Base-by-base conservation (phyloP, 768 basidiomycete genomes). In the Panellus pusillus region DNA sequence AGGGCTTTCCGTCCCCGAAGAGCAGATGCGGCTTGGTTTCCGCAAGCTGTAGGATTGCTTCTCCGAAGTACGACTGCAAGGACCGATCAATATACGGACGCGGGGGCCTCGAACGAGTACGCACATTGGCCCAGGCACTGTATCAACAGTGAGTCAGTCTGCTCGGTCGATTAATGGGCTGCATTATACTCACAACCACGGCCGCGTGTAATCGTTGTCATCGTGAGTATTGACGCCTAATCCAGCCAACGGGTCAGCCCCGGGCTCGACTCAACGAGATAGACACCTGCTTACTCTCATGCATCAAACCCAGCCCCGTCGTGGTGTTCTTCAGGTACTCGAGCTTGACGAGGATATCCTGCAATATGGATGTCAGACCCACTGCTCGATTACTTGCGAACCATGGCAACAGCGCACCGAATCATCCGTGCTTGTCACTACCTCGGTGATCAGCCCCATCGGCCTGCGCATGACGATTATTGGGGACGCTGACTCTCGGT, bases 271-370 rank as follows among this genome's bases (percentile, higher is more conserved):
- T 17, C 15, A 4, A 38, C 6, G 11, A 37, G 37, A 38, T 15
- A 12, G 20, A 20, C 9, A 27, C 47, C 20, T 24, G 31, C 50
- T 3, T 35, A 55, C 58, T 60, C 15, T 60, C 58, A 17, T 60
- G 58, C 37, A 60, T 60, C 18, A 60, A 27, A 9, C 58, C 58
- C 13, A 60, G 43, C 7, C 58, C 58, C 0, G 54, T 60, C 32
- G 58, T 60, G 2, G 54, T 55, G 47, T 60, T 60, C 43, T 60
- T 60, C 14, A 60, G 44, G 14, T 55, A 60, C 35, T 55, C 58
- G 17, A 60, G 38, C 32, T 51, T 55, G 15, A 48, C 19, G 36
- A 60, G 58, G 13, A 60, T 55, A 20, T 60, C 58, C 58, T 59
- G 41, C 17, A 35, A 19, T 27, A 9, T 24, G n/a, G n/a, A n/a